These are phyloP conservation scores for Porodaedalea pini DNA, from an alignment of 1,284 basidiomycete genomes.

Conservation along the genomic window DNA sequence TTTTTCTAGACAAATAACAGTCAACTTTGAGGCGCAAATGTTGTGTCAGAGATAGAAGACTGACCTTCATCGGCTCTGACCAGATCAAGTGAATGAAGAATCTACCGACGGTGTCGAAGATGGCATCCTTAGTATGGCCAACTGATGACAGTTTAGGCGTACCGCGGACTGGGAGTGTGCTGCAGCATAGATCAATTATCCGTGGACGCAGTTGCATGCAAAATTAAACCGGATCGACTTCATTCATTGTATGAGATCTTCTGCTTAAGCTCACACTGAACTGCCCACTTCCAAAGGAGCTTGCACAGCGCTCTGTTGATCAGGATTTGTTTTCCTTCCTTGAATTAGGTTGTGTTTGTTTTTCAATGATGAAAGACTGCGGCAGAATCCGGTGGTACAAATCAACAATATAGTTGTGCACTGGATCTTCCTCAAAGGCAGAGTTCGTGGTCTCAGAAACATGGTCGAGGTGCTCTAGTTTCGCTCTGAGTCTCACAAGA, in stretches of 20 bases:
- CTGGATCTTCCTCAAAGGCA: constrained; percentile 11
- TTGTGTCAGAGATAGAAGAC: neutral
- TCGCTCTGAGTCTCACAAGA: too few relatives aligned
- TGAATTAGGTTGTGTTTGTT: neutral
- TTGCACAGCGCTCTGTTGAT: neutral
- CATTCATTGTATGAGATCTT: constrained; percentile 10
- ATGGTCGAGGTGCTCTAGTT: constrained; percentile 13
- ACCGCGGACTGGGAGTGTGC: constrained; percentile 6
- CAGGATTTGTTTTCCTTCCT: constrained; percentile 4
- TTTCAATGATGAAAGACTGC: neutral
- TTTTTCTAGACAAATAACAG: neutral
- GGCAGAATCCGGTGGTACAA: too few relatives aligned
- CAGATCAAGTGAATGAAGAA: neutral
- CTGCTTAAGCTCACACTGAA: constrained; percentile 3
- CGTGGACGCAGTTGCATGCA: too few relatives aligned
- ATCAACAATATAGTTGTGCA: neutral
- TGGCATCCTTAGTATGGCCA: constrained; percentile 1
- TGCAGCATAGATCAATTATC: too few relatives aligned
- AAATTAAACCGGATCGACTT: constrained; percentile 2
- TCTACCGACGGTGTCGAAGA: neutral
- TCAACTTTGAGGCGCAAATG: neutral
- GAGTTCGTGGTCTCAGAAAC: neutral
- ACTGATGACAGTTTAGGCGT: neutral
- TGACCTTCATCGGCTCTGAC: constrained; percentile 8
- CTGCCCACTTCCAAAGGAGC: neutral